Evolutionary conservation across 768 basidiomycete genomes (phyloP), one percentile per base, ranked within the genome.

Genomic region (Dentipellis fragilis): DNA sequence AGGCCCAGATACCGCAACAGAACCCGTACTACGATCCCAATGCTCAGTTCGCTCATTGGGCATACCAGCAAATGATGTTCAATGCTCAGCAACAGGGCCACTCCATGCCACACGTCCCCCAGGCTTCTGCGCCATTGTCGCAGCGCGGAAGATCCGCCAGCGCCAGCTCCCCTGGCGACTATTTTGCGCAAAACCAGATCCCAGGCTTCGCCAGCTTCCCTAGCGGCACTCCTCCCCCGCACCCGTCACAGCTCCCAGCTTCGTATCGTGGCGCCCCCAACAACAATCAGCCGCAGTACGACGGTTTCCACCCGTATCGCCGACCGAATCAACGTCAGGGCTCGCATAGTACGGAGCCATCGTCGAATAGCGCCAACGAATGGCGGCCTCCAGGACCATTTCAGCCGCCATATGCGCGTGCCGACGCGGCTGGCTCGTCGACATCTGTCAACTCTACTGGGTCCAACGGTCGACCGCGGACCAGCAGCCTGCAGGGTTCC

Each of bases 11-110:
- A 62, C 77, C 73, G 48, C 67, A 70, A 14, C 84, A 79, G 62
- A 68, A 73, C 60, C 77, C 78, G n/a, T 89, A 80, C 67, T 89
- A 83, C 64, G 87, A 90, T 69, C 86, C 85, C 12, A 83, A 85
- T 60, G 86, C 85, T 60, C 80, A 89, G 55, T 81, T 83, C 55
- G 84, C 87, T 3, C 87, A 88, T 68, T 92, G 89, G 89, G 87
- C 89, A 38, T 92, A 92, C 71, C 89, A 90, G 70, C 89, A 91
- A 65, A 90, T 91, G 89, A 83, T 92, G 83, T 86, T 81, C 72
- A 83, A 80, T 64, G 83, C 59, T 68, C 75, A 62, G 52, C 54
- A 34, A 55, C 59, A 23, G 58, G 52, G 3, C 55, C 59, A 63
- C 75, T 76, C 51, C 68, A 71, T 23, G 70, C 66, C 56, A n/a